Evolutionary conservation across 345 rosid genomes (phyloP).

Genomic region (Linum tenue): DNA sequence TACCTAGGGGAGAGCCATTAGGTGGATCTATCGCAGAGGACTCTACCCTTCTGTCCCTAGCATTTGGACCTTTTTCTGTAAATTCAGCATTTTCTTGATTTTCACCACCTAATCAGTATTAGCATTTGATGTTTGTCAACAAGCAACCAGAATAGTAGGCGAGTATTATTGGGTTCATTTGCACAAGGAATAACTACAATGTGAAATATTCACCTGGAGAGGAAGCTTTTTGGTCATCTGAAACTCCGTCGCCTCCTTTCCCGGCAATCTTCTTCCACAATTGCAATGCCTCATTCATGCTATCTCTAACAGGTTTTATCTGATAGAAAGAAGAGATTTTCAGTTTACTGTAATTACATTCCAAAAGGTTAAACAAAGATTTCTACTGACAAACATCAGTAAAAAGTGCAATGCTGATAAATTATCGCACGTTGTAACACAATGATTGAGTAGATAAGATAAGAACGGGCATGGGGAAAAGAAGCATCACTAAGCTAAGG

Average conservation of each 20-base stretch:
- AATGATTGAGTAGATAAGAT: not conserved
- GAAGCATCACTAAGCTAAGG: not conserved
- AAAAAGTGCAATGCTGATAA: too few species aligned
- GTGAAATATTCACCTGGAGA: conserved; percentile 39
- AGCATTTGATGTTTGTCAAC: conserved; percentile 2
- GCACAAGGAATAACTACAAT: not conserved
- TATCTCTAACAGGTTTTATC: conserved; percentile 95
- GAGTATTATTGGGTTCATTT: not conserved
- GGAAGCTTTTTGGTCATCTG: conserved; percentile 50
- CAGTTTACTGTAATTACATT: conserved; percentile 5
- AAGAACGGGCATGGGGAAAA: not conserved
- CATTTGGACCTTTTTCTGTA: conserved; percentile 36
- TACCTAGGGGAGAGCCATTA: conserved; percentile 32
- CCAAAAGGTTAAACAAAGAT: not conserved
- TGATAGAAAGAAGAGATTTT: conserved; percentile 26
- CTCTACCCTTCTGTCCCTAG: conserved; percentile 32
- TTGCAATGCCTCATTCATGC: conserved; percentile 88
- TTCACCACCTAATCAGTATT: conserved; percentile 24
- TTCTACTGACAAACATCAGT: not conserved
- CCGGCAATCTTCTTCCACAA: conserved; percentile 81
- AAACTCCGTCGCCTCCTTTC: conserved; percentile 51
- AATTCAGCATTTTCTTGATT: conserved; percentile 26
- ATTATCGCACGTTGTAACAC: not conserved
- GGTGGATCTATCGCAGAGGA: conserved; percentile 42
- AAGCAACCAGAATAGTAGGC: not conserved